Percentiles rank a stretch among this genome's conserved stretches.
phyloP scores from a whole-genome alignment of 306 rosid species.

The Cucumis melo region DNA sequence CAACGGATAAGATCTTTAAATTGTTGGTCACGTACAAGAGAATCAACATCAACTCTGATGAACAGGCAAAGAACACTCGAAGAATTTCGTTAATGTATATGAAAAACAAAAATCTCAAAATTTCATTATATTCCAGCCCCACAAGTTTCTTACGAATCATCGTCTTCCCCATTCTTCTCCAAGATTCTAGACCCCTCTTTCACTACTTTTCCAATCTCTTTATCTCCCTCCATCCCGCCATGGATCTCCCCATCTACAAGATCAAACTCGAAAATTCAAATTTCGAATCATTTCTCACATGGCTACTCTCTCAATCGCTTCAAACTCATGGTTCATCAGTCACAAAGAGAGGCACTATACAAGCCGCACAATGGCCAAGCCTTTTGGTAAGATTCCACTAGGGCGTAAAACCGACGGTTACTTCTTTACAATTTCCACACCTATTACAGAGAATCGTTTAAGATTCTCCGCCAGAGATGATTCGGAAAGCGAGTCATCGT shows the following conservation, averaged over 20 bases:
- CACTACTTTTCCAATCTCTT: background rate
- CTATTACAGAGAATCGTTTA: conserved; percentile 10
- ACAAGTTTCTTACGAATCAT: background rate
- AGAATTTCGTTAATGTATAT: background rate
- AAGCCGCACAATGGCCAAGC: background rate
- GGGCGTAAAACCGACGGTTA: conserved; percentile 10
- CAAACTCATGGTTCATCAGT: conserved; percentile 11
- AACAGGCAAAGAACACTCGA: background rate
- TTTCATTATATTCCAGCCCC: background rate
- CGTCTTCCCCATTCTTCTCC: conserved; percentile 2
- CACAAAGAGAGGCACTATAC: background rate
- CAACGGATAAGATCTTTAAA: background rate
- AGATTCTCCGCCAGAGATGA: conserved; percentile 31
- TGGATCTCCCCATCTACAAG: background rate
- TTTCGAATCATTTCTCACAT: conserved; percentile 14
- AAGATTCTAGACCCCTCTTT: background rate
- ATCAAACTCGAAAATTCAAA: background rate
- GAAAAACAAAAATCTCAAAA: background rate
- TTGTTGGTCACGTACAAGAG: background rate
- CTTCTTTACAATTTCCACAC: conserved; percentile 10
- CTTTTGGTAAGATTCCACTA: conserved; percentile 4
- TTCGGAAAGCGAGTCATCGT: conserved; percentile 17
- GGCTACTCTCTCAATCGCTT: conserved; percentile 35
- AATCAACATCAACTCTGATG: background rate
- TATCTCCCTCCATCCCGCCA: background rate